Evolutionary conservation across 2,329 filamentous ascomycete genomes (phyloP).

Genomic region (Nakataea oryzae): DNA sequence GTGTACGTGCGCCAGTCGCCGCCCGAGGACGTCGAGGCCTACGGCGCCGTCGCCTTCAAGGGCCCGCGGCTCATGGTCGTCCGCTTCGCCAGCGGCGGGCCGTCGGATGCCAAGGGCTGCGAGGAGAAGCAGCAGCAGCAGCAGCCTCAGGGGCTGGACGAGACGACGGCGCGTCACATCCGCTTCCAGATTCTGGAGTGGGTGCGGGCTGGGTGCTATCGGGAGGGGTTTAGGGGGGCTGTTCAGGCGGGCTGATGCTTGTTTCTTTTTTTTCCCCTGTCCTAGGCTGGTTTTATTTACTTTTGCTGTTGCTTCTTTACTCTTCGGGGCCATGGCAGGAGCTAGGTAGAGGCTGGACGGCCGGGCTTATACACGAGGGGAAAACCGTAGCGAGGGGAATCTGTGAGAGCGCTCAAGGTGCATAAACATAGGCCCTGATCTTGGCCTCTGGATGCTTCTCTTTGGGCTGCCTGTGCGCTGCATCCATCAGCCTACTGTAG

Average conservation of each 20-base stretch:
- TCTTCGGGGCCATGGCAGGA: too few relatives aligned
- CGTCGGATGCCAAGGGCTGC: slow-evolving; percentile 9
- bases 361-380: too few relatives aligned
- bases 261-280: neutral
- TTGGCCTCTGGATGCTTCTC: too few relatives aligned
- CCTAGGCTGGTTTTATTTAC: neutral
- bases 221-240: neutral
- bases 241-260: neutral
- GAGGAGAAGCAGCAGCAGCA: slow-evolving; percentile 16
- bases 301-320: neutral
- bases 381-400: too few relatives aligned
- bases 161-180: slow-evolving; percentile 62
- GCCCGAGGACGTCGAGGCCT: slow-evolving; percentile 9
- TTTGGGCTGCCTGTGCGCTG: too few relatives aligned
- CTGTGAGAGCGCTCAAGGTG: too few relatives aligned
- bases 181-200: slow-evolving; percentile 86
- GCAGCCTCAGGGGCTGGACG: slow-evolving; percentile 37
- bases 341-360: too few relatives aligned
- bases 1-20: slow-evolving; percentile 45
- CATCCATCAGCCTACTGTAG: too few relatives aligned
- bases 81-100: slow-evolving; percentile 21
- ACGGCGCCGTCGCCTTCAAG: slow-evolving; percentile 45
- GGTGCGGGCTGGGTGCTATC: slow-evolving; percentile 41
- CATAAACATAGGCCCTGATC: too few relatives aligned
- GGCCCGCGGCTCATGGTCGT: slow-evolving; percentile 45